phyloP scores from a whole-genome alignment of 2,329 filamentous ascomycete species.

The Emergomyces orientalis region DNA sequence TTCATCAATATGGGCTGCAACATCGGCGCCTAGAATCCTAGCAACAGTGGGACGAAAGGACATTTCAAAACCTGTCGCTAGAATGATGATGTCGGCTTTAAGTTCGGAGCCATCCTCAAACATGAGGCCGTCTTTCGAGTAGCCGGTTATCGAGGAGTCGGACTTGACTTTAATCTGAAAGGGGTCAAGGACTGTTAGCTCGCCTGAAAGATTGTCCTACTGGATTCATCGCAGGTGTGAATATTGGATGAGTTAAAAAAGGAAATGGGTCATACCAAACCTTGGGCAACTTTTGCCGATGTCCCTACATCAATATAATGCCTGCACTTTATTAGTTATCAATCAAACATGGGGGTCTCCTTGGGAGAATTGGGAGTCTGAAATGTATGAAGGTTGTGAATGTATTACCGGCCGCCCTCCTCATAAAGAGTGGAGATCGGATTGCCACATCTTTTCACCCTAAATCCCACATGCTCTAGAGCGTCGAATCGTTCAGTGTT shows the following conservation, averaged over 20 bases:
- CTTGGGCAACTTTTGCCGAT: constrained; percentile 34
- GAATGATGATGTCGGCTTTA: constrained; percentile 40
- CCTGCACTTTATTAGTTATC: not conserved
- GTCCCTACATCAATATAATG: constrained; percentile 40
- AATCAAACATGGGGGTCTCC: not conserved
- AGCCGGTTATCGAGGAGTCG: constrained; percentile 27
- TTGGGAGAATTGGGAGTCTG: not conserved
- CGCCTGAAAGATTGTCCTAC: not conserved
- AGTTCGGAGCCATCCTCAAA: constrained; percentile 38
- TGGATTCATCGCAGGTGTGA: not conserved
- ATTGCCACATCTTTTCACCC: constrained; percentile 31
- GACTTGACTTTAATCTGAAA: constrained; percentile 38
- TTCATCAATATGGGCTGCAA: constrained; percentile 35
- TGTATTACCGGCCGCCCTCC: constrained; percentile 39
- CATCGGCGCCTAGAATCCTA: constrained; percentile 33
- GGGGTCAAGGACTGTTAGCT: not conserved
- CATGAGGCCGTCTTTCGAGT: constrained; percentile 33
- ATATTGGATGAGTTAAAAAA: not conserved
- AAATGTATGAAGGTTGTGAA: not conserved
- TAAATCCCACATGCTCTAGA: constrained; percentile 36
- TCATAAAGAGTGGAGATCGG: constrained; percentile 33
- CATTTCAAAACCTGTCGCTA: constrained; percentile 39
- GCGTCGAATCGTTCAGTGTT: constrained; percentile 34
- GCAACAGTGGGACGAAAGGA: constrained; percentile 35
- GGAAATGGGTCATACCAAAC: constrained; percentile 17